Conservation (phyloP, 2,329 filamentous ascomycete genomes). For the Periconia sp. region DNA sequence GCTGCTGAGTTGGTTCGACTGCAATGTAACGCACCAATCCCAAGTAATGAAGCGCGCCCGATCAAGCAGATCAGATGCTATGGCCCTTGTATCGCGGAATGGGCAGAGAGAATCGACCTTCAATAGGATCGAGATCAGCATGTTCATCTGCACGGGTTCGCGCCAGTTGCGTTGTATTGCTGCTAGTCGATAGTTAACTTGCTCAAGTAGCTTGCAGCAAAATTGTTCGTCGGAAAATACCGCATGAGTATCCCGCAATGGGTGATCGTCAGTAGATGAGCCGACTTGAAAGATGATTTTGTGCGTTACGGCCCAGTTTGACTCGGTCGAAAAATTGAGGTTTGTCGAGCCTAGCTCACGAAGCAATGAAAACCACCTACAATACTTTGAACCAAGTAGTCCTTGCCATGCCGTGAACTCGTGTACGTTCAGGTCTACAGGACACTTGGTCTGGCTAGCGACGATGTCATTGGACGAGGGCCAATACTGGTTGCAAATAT, state of each 20-base stretch:
- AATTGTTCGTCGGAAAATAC: slow-evolving; percentile 60
- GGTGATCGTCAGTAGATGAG: slow-evolving; percentile 41
- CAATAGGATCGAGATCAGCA: slow-evolving; percentile 59
- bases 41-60: slow-evolving; percentile 52
- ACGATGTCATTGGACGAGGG: slow-evolving; percentile 63
- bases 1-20: slow-evolving; percentile 45
- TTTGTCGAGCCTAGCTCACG: slow-evolving; percentile 59
- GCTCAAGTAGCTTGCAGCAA: slow-evolving; percentile 54
- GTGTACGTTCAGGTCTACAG: slow-evolving; percentile 53
- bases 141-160: slow-evolving; percentile 64
- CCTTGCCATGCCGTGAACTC: slow-evolving; percentile 62
- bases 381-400: slow-evolving; percentile 53
- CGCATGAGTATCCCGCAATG: slow-evolving; percentile 56
- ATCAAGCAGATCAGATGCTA: slow-evolving; percentile 43
- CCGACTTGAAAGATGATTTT: slow-evolving; percentile 64
- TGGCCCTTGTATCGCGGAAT: slow-evolving; percentile 14
- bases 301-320: slow-evolving; percentile 56
- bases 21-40: slow-evolving; percentile 60
- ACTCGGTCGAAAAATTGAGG: slow-evolving; percentile 65
- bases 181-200: slow-evolving; percentile 55
- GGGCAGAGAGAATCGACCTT: slow-evolving; percentile 44
- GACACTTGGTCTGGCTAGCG: slow-evolving; percentile 58
- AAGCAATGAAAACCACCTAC: slow-evolving; percentile 58
- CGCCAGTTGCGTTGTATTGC: slow-evolving; percentile 63
- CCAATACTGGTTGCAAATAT: slow-evolving; percentile 25